These are phyloP conservation scores for Ascochyta viciae-villosae DNA, from an alignment of 2,329 filamentous ascomycete species.

Conservation along the genomic window DNA sequence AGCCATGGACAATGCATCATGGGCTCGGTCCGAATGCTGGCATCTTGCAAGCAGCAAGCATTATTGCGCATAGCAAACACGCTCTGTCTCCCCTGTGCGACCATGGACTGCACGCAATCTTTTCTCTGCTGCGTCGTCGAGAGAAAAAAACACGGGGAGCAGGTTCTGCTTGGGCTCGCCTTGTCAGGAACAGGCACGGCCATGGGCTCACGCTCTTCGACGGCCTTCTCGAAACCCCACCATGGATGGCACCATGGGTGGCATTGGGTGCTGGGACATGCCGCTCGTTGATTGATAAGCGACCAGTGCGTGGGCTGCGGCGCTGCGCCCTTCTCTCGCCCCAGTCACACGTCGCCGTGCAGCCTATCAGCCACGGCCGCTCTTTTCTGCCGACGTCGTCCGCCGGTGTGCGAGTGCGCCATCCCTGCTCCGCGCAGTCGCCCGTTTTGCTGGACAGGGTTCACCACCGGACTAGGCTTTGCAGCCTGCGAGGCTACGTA, in stretches of 20 bases:
- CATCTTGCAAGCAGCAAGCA: background rate
- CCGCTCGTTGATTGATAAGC: constrained; percentile 30
- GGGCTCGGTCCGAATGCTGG: constrained; percentile 1
- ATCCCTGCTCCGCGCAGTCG: constrained; percentile 26
- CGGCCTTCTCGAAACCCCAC: constrained; percentile 33
- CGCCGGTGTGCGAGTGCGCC: constrained; percentile 22
- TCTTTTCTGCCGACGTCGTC: constrained; percentile 18
- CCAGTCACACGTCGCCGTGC: constrained; percentile 16
- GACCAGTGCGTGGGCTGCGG: constrained; percentile 6
- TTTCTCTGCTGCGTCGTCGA: background rate
- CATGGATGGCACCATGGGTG: constrained; percentile 16
- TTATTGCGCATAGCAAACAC: background rate
- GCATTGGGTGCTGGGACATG: background rate
- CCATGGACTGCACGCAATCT: too few relatives aligned
- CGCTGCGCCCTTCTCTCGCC: constrained; percentile 28
- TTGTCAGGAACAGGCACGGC: constrained; percentile 27
- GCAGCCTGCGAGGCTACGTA: constrained; percentile 18
- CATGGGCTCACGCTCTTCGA: constrained; percentile 25
- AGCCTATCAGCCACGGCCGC: constrained; percentile 20
- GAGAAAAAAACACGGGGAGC: background rate
- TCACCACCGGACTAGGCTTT: constrained; percentile 15
- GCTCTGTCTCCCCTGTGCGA: background rate
- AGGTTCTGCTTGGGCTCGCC: constrained; percentile 12
- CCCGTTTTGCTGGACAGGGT: constrained; percentile 24
- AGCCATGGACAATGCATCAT: background rate